A percentile compares a stretch with the other conserved stretches of the same genome.
Evolutionary conservation across 2,329 filamentous ascomycete genomes (phyloP).

Genomic region (Pseudogymnoascus verrucosus): DNA sequence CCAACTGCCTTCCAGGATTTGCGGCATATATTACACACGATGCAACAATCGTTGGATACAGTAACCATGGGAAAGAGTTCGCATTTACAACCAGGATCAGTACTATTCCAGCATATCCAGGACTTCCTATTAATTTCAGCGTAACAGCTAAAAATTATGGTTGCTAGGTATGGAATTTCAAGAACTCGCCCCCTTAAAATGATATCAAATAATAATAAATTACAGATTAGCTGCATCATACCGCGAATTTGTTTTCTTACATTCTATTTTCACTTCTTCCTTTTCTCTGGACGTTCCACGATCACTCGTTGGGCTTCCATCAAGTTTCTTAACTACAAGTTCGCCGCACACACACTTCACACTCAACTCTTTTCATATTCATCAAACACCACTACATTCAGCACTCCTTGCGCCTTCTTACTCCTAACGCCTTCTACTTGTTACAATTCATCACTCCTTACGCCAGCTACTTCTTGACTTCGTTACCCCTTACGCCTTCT

Average conservation of each 20-base stretch:
- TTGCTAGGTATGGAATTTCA: not conserved
- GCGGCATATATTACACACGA: not conserved
- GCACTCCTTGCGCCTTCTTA: not conserved
- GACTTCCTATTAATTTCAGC: not conserved
- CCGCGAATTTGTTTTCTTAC: not conserved
- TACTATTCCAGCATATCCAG: not conserved
- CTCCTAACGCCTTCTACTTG: not conserved
- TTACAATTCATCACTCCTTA: not conserved
- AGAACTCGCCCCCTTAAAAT: not conserved
- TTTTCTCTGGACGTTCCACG: no score
- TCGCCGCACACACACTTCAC: not conserved
- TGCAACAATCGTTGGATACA: not conserved
- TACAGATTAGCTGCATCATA: not conserved
- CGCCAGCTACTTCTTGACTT: no score
- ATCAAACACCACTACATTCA: not conserved
- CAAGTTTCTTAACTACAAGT: not conserved
- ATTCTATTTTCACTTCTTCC: not conserved
- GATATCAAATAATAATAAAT: not conserved
- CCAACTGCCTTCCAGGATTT: not conserved
- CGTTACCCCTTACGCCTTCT: not conserved
- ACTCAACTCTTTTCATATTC: not conserved
- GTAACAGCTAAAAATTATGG: not conserved
- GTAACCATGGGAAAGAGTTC: not conserved
- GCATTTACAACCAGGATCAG: not conserved
- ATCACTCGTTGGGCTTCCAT: not conserved